Evolutionary conservation across 2,329 filamentous ascomycete genomes (phyloP).

Genomic region (Nigrospora sphaerica): DNA sequence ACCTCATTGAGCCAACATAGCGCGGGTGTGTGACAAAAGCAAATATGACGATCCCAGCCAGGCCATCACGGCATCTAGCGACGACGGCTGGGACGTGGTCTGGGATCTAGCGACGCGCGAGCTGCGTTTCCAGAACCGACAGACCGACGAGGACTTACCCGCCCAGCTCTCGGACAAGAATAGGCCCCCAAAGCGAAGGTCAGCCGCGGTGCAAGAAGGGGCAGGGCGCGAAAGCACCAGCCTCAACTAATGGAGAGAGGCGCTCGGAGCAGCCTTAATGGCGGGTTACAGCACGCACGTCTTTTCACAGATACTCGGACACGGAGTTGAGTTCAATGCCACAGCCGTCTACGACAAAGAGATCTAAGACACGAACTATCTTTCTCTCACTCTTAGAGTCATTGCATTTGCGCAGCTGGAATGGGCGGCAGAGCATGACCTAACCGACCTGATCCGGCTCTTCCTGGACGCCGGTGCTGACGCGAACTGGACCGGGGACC

Average conservation of each 20-base stretch:
- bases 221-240: neutral
- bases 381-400: neutral
- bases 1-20: neutral
- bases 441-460: neutral
- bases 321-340: neutral
- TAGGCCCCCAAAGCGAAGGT: neutral
- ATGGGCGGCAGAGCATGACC: slow-evolving; percentile 1
- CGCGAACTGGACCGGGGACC: neutral
- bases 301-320: neutral
- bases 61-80: neutral
- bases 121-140: neutral
- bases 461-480: slow-evolving; percentile 1
- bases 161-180: neutral
- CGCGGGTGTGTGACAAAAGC: neutral
- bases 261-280: neutral
- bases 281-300: neutral
- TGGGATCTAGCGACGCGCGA: neutral
- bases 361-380: neutral
- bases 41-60: neutral
- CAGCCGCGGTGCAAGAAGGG: neutral
- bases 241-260: neutral
- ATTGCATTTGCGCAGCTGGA: neutral
- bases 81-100: neutral
- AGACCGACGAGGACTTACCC: neutral
- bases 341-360: neutral